phyloP scores from a whole-genome alignment of 2,329 filamentous ascomycete species.

The Diaporthe nobilis region DNA sequence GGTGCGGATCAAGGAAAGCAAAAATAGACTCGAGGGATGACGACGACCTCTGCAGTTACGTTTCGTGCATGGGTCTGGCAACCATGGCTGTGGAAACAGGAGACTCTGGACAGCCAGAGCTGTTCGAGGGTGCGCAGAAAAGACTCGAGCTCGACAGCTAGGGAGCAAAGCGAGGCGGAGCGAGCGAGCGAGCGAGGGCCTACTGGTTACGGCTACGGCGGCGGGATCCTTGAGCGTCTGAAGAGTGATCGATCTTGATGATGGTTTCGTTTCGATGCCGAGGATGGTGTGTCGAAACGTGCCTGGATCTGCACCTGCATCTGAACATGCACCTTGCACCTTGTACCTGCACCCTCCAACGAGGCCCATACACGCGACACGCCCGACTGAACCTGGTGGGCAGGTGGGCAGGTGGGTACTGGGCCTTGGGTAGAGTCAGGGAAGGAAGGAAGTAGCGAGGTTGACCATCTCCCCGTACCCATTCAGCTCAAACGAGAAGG shows the following conservation, averaged over 20 bases:
- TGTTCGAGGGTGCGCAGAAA: background rate
- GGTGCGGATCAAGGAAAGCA: background rate
- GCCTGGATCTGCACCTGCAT: conserved; percentile 26
- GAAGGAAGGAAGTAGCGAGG: conserved; percentile 27
- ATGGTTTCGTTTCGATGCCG: conserved; percentile 29
- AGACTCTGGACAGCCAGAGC: background rate
- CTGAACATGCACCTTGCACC: conserved; percentile 1
- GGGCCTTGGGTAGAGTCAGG: background rate
- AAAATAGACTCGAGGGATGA: conserved; percentile 22
- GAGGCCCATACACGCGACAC: conserved; percentile 22
- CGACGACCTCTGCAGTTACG: background rate
- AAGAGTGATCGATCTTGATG: conserved; percentile 24
- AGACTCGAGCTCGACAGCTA: background rate
- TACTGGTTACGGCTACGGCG: conserved; percentile 5
- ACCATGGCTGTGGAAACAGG: conserved; percentile 20
- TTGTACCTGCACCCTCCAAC: background rate
- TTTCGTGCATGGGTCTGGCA: conserved; percentile 15
- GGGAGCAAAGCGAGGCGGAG: background rate
- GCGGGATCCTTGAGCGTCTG: conserved; percentile 19
- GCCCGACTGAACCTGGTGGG: conserved; percentile 1
- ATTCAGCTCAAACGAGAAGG: conserved; percentile 9
- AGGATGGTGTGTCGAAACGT: conserved; percentile 23
- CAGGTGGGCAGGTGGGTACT: background rate
- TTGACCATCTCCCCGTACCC: conserved; percentile 23
- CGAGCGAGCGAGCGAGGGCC: background rate